Conservation (phyloP, 2,329 filamentous ascomycete species). For the Colletotrichum sp. region DNA sequence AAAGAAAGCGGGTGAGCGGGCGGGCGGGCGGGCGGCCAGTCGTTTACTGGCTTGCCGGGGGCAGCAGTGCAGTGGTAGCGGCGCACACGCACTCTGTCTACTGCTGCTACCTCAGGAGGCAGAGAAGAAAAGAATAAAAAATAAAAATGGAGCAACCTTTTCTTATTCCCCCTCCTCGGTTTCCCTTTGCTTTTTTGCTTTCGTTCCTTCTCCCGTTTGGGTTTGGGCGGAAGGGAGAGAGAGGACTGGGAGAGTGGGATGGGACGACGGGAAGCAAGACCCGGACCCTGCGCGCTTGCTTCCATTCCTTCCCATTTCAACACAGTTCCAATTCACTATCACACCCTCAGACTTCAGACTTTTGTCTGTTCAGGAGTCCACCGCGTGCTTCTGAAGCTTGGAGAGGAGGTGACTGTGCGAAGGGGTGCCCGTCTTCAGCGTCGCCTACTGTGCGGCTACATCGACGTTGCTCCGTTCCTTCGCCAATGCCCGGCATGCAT, state of each 20-base stretch:
- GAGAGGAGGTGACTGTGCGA: conserved; percentile 1
- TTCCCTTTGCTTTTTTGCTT: background rate
- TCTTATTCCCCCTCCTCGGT: background rate
- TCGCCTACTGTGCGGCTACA: background rate
- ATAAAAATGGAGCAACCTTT: background rate
- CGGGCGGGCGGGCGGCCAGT: background rate
- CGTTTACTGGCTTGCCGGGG: background rate
- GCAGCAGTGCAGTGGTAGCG: background rate
- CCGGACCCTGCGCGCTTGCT: background rate
- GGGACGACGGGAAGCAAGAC: conserved; percentile 7
- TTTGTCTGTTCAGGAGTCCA: background rate
- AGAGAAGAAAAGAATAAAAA: background rate
- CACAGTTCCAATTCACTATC: background rate
- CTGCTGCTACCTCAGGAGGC: background rate
- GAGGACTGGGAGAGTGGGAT: background rate
- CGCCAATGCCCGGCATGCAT: background rate
- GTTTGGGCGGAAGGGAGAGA: background rate
- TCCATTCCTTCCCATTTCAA: background rate
- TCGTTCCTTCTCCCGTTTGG: background rate
- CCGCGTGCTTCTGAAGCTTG: background rate
- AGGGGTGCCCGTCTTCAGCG: background rate
- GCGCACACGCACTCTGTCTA: background rate
- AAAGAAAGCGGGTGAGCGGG: too few relatives aligned
- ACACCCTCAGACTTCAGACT: background rate
- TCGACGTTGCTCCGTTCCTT: background rate